Conservation (phyloP, 331 rosid genomes). For the Quercus tomentella region DNA sequence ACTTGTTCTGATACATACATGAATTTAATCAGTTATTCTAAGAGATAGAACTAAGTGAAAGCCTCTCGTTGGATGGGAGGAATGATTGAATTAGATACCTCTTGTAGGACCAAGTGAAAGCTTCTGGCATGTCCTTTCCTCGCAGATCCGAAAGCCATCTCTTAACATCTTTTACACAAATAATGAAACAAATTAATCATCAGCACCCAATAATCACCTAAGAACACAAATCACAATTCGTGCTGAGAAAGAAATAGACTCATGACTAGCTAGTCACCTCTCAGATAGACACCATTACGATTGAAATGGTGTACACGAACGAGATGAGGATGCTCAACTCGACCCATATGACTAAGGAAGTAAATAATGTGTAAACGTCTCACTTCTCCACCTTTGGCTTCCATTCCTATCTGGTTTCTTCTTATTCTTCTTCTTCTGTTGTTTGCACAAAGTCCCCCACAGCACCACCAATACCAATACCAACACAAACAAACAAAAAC, state of each 20-base stretch:
- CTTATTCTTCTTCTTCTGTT: conserved; percentile 11
- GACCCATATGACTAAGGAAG: conserved; percentile 60
- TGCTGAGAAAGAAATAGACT: neutral
- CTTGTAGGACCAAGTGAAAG: conserved; percentile 84
- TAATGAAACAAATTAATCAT: neutral
- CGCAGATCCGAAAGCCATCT: conserved; percentile 80
- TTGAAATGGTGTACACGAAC: conserved; percentile 66
- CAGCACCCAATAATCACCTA: neutral
- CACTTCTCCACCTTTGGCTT: conserved; percentile 55
- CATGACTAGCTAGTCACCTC: conserved; percentile 36
- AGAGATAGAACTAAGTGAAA: too few relatives aligned
- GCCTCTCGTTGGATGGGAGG: neutral
- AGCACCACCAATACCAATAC: neutral
- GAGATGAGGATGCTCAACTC: conserved; percentile 73
- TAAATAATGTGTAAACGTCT: conserved; percentile 70
- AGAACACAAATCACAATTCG: too few relatives aligned
- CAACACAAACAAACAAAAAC: neutral
- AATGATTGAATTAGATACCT: conserved; percentile 36
- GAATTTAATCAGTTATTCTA: too few relatives aligned
- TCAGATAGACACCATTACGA: conserved; percentile 65
- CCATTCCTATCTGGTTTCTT: conserved; percentile 38
- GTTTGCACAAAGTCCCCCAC: conserved; percentile 22
- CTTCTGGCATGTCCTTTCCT: conserved; percentile 72
- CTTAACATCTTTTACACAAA: conserved; percentile 58
- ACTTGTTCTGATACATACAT: too few relatives aligned